phyloP scores from a whole-genome alignment of 441 rosid genomes.

The Corymbia citriodora region DNA sequence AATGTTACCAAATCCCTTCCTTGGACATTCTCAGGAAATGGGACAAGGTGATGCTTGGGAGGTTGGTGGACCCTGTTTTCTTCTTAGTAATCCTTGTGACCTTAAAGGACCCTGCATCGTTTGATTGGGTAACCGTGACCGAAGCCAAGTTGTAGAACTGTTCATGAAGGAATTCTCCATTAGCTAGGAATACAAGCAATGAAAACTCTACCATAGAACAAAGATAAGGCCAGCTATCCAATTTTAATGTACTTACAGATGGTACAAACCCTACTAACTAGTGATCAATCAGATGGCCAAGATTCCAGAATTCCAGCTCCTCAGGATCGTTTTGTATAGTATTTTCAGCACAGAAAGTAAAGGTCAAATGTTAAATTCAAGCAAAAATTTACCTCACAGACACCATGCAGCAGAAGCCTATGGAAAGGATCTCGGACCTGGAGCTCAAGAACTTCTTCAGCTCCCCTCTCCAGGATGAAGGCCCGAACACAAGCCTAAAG shows the following conservation, averaged over 20 bases:
- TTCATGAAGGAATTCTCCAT: not conserved
- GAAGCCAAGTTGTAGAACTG: slow-evolving; percentile 87
- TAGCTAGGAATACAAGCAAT: not conserved
- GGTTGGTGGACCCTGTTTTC: slow-evolving; percentile 26
- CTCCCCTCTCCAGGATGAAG: slow-evolving; percentile 44
- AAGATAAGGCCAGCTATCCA: not conserved
- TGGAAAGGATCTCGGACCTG: slow-evolving; percentile 86
- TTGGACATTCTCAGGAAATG: slow-evolving; percentile 81
- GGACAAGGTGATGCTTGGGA: slow-evolving; percentile 51
- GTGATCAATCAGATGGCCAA: not conserved
- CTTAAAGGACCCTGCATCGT: slow-evolving; percentile 33
- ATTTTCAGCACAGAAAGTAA: not conserved
- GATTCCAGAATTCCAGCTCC: not conserved
- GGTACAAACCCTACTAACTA: not conserved
- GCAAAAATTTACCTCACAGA: slow-evolving; percentile 67
- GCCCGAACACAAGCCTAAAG: slow-evolving; percentile 54
- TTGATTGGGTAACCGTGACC: slow-evolving; percentile 43
- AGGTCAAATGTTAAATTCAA: not conserved
- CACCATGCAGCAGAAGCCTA: slow-evolving; percentile 84
- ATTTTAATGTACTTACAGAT: not conserved
- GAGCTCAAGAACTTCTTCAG: slow-evolving; percentile 52
- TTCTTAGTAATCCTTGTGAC: slow-evolving; percentile 61
- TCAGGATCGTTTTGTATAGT: not conserved
- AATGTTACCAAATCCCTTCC: slow-evolving; percentile 71
- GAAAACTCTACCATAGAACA: not conserved